phyloP scores from a whole-genome alignment of 495 filamentous ascomycete genomes.

The Rostrohypoxylon terebratum region DNA sequence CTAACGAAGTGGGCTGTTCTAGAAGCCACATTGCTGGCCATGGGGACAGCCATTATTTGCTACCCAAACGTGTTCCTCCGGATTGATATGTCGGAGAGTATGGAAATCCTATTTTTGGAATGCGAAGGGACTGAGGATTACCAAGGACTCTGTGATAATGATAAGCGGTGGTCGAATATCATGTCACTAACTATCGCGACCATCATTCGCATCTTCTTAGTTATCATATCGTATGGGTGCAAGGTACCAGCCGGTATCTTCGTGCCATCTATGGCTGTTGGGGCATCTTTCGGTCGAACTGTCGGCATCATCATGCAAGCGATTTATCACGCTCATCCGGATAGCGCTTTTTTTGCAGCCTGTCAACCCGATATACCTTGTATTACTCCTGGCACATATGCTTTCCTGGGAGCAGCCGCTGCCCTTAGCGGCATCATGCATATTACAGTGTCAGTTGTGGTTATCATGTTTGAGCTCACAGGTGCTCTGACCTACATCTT shows the following conservation, averaged over 20 bases:
- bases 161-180: conserved; percentile 81
- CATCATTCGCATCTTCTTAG: conserved; percentile 80
- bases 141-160: conserved; percentile 86
- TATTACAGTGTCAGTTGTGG: conserved; percentile 93
- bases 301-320: conserved; percentile 95
- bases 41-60: conserved; percentile 87
- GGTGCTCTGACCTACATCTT: conserved; percentile 95
- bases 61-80: conserved; percentile 95
- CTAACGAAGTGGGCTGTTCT: conserved; percentile 84
- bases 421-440: conserved; percentile 99
- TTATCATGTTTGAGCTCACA: conserved; percentile 98
- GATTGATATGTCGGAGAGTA: conserved; percentile 99
- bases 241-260: conserved; percentile 98
- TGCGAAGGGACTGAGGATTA: conserved; percentile 95
- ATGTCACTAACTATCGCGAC: conserved; percentile 84
- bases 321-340: conserved; percentile 83
- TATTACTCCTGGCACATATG: conserved; percentile 96
- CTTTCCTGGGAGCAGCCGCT: conserved; percentile 92
- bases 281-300: conserved; percentile 91
- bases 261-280: conserved; percentile 97
- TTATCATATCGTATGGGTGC: conserved; percentile 97
- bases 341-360: conserved; percentile 84
- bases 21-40: conserved; percentile 88
- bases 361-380: conserved; percentile 94
- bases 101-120: conserved; percentile 96